Evolutionary conservation across 2,329 filamentous ascomycete genomes (phyloP), one percentile per base, ranked within the genome.

Genomic region (Exophiala phaeomuriformis): DNA sequence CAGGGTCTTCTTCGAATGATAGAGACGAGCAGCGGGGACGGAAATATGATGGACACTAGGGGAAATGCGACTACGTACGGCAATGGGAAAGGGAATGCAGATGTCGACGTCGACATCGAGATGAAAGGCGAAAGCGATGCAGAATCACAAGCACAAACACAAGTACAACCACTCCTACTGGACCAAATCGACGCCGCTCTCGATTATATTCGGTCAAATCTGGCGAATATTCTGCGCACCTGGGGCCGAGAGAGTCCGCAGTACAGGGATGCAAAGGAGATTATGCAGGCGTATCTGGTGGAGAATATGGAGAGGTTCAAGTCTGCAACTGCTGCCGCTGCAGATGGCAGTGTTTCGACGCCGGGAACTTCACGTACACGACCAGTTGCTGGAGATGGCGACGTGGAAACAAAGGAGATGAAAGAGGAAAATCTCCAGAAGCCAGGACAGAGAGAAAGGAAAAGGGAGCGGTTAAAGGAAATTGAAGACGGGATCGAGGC

Each of bases 241-340:
- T 63, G 59, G 59, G 61, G 61, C 32, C 44, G 42, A 1, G 51
- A 56, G 19, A 58, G 53, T 32, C 33, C 32, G 29, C 61, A 63
- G 52, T 61, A 59, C 54, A 45, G 42, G 37, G 49, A 52, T 12
- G 61, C 57, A 1, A 29, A 30, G 9, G 52, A 37, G 35, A 50
- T 63, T 32, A 63, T 63, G 61, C 43, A 59, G 39, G 42, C 43
- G n/a, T 59, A 58, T 49, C 51, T 62, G n/a, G 53, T 53, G 12
- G 59, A 63, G 43, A 61, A 63, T 45, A 32, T 57, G 43, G 47
- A 49, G 32, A 30, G 47, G 41, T 19, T 57, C 32, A 51, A 8
- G 29, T 5, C 3, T 8, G 29, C 5, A 19, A n/a, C n/a, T n/a
- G 30, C 19, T 19, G 19, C 19, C 19, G 19, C 19, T 19, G 19